Evolutionary conservation across 164 flowering plant genomes (phyloP), one percentile per base, ranked within the genome.

Genomic region (Stephania yunnanensis): DNA sequence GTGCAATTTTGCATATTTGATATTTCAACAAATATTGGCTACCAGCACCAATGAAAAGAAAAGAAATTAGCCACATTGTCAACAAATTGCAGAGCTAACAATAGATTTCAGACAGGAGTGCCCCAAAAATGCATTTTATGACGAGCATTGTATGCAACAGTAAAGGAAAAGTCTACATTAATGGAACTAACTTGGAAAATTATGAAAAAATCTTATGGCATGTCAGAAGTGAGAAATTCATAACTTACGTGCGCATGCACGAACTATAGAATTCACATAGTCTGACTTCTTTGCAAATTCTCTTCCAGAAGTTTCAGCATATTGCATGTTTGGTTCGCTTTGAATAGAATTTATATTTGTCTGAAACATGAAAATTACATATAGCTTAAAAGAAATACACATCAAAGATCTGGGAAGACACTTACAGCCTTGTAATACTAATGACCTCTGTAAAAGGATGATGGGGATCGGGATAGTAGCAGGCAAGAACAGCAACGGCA

Each of bases 191-290:
- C 55, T 7, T 4, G 11, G 30, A 12, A 55, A 36, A 48, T 48
- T 48, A 12, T 8, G 9, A 36, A 7, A 58, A 58, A 4, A 58
- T 58, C n/a, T 5, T 17, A 58, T 58, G n/a, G 20, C 19, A 58
- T 58, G 22, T 46, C 66, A 69, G 31, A 22, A 31, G 46, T 64
- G 46, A 50, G 7, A 72, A 69, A 46, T 63, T 58, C 8, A 46
- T 30, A 67, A 90, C 98, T 90, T 86, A 95, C 97, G 97, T 82
- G 99, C 97, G 88, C 98, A 93, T 75, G 98, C 92, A 29, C 93
- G 92, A 58, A 95, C 92, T 46, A 95, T 88, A 9, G 96, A 83
- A 78, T 91, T 84, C 80, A 91, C 91, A 81, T 85, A 91, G 79
- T 93, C 97, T 63, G 85, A 83, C 83, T 93, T 95, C 82, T 83